Percentiles rank a stretch among this genome's conserved stretches.
Conservation (phyloP, 2,329 filamentous ascomycete genomes). For the Trichoderma arundinaceum region DNA sequence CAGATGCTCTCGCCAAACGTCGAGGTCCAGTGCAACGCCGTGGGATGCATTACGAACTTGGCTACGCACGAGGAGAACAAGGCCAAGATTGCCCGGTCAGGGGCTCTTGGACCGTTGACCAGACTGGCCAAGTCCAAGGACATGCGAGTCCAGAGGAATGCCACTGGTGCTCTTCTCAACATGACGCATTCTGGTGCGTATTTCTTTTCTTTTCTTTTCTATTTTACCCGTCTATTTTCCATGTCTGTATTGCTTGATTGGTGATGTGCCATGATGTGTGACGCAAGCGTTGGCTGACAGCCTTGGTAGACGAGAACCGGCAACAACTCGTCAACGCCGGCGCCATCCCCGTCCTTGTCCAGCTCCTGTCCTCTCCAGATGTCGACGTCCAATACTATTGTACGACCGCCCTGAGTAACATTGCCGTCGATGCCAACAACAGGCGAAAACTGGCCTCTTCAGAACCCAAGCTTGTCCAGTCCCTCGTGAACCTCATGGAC, state of each 20-base stretch:
- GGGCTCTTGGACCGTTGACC: constrained; percentile 88
- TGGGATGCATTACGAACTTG: constrained; percentile 97
- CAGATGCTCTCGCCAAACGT: constrained; percentile 99
- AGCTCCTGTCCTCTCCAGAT: constrained; percentile 88
- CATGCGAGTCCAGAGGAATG: constrained; percentile 97
- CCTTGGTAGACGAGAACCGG: constrained; percentile 81
- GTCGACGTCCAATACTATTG: constrained; percentile 99
- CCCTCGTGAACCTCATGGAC: constrained; percentile 94
- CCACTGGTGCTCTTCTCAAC: constrained; percentile 92
- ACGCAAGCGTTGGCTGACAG: background rate
- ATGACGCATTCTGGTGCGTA: constrained; percentile 95
- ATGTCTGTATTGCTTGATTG: too few relatives aligned
- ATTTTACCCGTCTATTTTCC: background rate
- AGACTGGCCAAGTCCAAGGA: constrained; percentile 95
- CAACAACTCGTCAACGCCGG: constrained; percentile 97
- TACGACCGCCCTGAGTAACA: constrained; percentile 97
- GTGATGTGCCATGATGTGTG: background rate
- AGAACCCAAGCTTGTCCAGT: constrained; percentile 90
- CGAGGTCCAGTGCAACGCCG: constrained; percentile 98
- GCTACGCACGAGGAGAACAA: constrained; percentile 99
- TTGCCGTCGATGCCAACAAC: constrained; percentile 91
- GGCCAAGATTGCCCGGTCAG: constrained; percentile 95
- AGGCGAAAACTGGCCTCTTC: constrained; percentile 88
- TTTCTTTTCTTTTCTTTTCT: constrained; percentile 12
- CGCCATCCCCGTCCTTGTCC: constrained; percentile 96